Conservation (phyloP, 2,329 filamentous ascomycete genomes). For the Aspergillus glaucus region DNA sequence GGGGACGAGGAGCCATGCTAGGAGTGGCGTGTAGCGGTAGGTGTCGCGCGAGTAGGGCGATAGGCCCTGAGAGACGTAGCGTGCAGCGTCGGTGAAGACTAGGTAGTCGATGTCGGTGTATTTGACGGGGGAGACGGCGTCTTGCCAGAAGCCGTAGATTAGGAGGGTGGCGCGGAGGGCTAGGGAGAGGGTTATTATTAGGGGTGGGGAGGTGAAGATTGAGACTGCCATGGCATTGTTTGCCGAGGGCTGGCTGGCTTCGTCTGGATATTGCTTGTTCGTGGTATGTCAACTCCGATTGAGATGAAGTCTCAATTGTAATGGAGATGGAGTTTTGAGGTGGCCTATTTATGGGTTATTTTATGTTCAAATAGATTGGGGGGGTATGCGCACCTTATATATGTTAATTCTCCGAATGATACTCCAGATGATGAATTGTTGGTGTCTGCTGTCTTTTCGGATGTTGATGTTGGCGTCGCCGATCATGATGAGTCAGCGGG, state of each 20-base stretch:
- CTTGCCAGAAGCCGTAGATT: conserved; percentile 86
- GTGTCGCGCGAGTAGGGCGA: conserved; percentile 87
- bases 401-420: too few species aligned
- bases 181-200: conserved; percentile 25
- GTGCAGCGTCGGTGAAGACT: conserved; percentile 93
- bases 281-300: not conserved
- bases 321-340: too few species aligned
- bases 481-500: too few species aligned
- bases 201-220: not conserved
- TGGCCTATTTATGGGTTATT: too few species aligned
- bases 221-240: not conserved
- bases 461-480: too few species aligned
- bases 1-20: conserved; percentile 85
- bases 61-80: conserved; percentile 59
- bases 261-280: not conserved
- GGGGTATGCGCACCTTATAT: too few species aligned
- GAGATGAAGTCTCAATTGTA: too few species aligned
- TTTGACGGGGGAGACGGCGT: conserved; percentile 84
- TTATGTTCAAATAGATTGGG: too few species aligned
- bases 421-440: too few species aligned
- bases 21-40: conserved; percentile 90
- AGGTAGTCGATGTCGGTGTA: conserved; percentile 99
- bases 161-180: conserved; percentile 67
- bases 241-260: not conserved
- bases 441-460: too few species aligned